Base-by-base conservation (phyloP, 2,329 filamentous ascomycete genomes). In the Penicillium sp. region DNA sequence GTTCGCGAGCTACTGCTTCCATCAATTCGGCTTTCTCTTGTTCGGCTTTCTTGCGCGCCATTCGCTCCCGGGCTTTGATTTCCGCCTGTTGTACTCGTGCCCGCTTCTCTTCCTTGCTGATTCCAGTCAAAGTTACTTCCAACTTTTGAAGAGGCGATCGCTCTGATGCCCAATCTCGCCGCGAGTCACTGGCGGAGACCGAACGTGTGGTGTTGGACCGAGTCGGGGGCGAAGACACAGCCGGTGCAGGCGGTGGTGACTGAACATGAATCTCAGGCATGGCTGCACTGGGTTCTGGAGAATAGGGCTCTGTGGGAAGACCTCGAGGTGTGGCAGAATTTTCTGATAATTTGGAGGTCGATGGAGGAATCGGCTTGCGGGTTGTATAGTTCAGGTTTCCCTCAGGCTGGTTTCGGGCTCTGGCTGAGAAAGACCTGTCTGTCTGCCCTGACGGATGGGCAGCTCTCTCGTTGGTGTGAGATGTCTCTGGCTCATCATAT, bases 91-190 rank as follows among this genome's bases (percentile, higher is more conserved):
- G 84, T 5, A 93, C 86, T 46, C 91, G 84, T 9, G 92, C 91
- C 62, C 93, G 84, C 74, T 96, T 95, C 75, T 97, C 92, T 76
- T 97, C 92, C 74, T 97, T 97, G 73, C 90, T 96, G 74, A 97
- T 93, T 76, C 90, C 92, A 74, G 89, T 89, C 69, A 97, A 83
- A 68, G 91, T 94, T 69, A 90, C 85, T 79, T 99, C 93, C 65
- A 99, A 84, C 78, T 88, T 94, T 75, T 99, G 93, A 51, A 99
- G 82, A 51, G 95, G 94, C 61, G 93, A 97, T 68, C 90, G 86
- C 72, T 95, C 89, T 56, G 88, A 83, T 68, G 93, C 90, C 76
- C 90, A 85, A 54, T 81, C 79, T 58, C 72, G 68, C 61, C 74
- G 69, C 39, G 70, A 63, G 5, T 69, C 68, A 2, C 63, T 58